Evolutionary conservation across 805 yeast genomes (phyloP).

Genomic region (Saturnispora silvae): DNA sequence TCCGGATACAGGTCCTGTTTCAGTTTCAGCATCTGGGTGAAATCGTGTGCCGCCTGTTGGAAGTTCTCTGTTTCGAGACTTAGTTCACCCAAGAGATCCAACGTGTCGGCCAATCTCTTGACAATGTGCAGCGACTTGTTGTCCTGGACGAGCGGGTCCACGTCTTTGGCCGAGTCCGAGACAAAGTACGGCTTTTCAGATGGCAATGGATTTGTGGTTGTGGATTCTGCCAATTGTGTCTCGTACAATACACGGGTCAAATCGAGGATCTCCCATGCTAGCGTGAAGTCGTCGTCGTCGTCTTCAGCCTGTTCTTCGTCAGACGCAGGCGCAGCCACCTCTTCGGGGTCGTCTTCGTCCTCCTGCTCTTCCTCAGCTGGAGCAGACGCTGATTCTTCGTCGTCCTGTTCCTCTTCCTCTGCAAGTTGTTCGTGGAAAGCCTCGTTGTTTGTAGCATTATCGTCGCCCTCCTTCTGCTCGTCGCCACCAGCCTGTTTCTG

Average conservation of each 20-base stretch:
- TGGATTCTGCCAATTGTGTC: constrained; percentile 18
- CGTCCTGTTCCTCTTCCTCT: constrained; percentile 27
- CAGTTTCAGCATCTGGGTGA: constrained; percentile 44
- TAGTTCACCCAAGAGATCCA: constrained; percentile 79
- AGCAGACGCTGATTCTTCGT: too few species aligned
- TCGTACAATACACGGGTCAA: constrained; percentile 61
- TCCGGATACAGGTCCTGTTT: constrained; percentile 41
- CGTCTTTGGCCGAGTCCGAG: constrained; percentile 16
- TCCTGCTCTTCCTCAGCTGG: constrained; percentile 19
- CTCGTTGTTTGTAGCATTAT: too few species aligned
- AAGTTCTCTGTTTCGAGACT: constrained; percentile 86
- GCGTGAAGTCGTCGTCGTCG: constrained; percentile 66
- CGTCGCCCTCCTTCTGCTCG: constrained; percentile 2
- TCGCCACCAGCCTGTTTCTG: constrained; percentile 13
- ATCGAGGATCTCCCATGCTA: constrained; percentile 83
- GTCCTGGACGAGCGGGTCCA: neutral
- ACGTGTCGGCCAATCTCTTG: constrained; percentile 58
- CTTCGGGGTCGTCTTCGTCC: constrained; percentile 17
- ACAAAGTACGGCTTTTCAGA: constrained; percentile 14
- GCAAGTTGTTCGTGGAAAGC: constrained; percentile 30
- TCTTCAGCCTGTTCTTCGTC: constrained; percentile 27
- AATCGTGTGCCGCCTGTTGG: constrained; percentile 63
- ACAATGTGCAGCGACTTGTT: constrained; percentile 18
- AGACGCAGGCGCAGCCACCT: constrained; percentile 18
- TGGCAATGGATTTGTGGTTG: neutral